phyloP scores from a whole-genome alignment of 257 asterid genomes.

The Gentiana macrophylla region DNA sequence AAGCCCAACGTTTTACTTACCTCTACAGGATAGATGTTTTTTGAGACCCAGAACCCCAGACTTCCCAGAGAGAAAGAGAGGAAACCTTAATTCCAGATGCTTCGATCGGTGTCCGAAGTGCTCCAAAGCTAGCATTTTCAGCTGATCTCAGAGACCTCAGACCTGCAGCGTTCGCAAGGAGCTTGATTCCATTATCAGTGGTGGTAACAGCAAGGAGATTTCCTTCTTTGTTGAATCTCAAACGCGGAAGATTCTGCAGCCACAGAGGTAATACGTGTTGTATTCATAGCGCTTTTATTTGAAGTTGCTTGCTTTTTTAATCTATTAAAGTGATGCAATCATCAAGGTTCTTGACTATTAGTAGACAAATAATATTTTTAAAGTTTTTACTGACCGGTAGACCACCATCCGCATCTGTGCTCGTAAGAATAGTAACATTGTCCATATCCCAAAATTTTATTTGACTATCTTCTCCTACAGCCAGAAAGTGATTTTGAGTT shows the following conservation, averaged over 20 bases:
- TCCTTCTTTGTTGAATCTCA: conserved; percentile 95
- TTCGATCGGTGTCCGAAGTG: conserved; percentile 68
- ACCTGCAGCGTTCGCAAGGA: conserved; percentile 78
- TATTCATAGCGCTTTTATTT: no score
- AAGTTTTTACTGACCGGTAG: conserved; percentile 53
- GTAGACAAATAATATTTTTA: not conserved
- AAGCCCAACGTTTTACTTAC: conserved; percentile 10
- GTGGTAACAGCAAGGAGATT: conserved; percentile 93
- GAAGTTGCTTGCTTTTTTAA: no score
- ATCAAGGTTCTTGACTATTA: no score
- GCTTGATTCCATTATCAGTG: conserved; percentile 81
- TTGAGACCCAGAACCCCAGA: not conserved
- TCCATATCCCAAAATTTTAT: conserved; percentile 99
- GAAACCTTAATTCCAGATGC: conserved; percentile 71
- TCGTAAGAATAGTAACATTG: conserved; percentile 43
- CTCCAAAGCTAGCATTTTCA: conserved; percentile 78
- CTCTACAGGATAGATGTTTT: not conserved
- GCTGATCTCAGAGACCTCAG: conserved; percentile 61
- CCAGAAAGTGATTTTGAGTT: conserved; percentile 85
- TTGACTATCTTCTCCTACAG: conserved; percentile 92
- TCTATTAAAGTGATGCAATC: no score
- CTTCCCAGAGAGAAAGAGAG: not conserved
- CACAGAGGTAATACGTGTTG: not conserved
- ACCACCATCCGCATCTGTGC: conserved; percentile 89
- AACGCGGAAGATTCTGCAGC: conserved; percentile 73